Conservation (phyloP, 108 stramenopile species). For the Cyclostephanos tholiformis region DNA sequence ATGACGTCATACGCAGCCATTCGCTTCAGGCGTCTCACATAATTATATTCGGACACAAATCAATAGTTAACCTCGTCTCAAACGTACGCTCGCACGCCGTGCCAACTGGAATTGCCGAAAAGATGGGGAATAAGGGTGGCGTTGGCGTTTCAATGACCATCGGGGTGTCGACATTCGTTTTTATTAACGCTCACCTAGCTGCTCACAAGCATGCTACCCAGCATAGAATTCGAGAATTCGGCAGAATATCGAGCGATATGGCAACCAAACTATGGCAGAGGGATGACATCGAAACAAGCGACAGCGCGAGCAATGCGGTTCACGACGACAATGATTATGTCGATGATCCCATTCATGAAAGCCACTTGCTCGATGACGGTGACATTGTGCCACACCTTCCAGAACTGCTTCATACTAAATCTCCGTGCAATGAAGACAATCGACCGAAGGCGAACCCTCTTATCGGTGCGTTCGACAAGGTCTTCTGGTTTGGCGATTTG, state of each 20-base stretch:
- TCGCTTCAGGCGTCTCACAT: conserved; percentile 60
- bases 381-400: conserved; percentile 76
- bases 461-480: conserved; percentile 77
- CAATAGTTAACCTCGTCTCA: conserved; percentile 39
- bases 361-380: conserved; percentile 50
- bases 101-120: conserved; percentile 45
- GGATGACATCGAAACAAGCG: conserved; percentile 3
- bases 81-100: conserved; percentile 34
- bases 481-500: conserved; percentile 95
- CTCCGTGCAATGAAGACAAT: conserved; percentile 49
- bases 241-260: conserved; percentile 40
- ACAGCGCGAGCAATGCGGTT: conserved; percentile 49
- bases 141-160: conserved; percentile 77
- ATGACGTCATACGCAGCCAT: conserved; percentile 50
- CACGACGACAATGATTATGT: conserved; percentile 86
- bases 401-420: conserved; percentile 26
- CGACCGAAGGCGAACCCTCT: conserved; percentile 51
- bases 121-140: conserved; percentile 98
- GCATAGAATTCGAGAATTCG: conserved; percentile 46
- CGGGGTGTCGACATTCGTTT: conserved; percentile 87
- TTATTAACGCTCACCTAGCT: conserved; percentile 93
- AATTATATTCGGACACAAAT: conserved; percentile 40
- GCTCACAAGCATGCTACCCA: conserved; percentile 80
- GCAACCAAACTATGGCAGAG: conserved; percentile 16
- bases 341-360: conserved; percentile 62